phyloP scores from a whole-genome alignment of 2,329 filamentous ascomycete species.

The Ceratocystis colombiana region DNA sequence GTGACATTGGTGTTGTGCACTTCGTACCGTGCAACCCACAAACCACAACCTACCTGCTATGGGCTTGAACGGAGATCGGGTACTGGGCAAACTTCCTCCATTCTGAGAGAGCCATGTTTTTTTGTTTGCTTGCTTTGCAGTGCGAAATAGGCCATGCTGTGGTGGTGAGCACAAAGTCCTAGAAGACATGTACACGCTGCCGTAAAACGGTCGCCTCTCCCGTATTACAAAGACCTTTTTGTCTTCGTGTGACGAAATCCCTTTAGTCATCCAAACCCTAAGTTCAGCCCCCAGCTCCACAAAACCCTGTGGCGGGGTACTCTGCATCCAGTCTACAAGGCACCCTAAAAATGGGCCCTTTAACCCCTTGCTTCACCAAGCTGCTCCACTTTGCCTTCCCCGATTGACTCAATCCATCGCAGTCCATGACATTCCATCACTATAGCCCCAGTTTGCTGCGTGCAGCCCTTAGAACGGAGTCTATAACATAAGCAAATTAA shows the following conservation, averaged over 20 bases:
- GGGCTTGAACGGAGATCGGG: background rate
- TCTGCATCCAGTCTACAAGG: background rate
- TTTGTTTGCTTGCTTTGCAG: background rate
- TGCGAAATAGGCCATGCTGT: background rate
- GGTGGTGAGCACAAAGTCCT: background rate
- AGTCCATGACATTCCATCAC: constrained; percentile 24
- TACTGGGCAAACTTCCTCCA: background rate
- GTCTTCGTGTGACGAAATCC: background rate
- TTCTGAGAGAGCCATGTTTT: background rate
- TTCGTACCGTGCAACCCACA: background rate
- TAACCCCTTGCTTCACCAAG: background rate
- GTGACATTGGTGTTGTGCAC: background rate
- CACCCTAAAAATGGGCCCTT: background rate
- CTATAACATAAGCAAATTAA: constrained; percentile 17
- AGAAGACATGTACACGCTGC: background rate
- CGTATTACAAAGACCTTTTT: background rate
- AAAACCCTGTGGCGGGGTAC: constrained; percentile 9
- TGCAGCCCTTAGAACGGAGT: constrained; percentile 3
- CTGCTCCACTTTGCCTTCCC: constrained; percentile 23
- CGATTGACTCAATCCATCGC: constrained; percentile 25
- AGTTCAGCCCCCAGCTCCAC: background rate
- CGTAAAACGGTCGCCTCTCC: background rate
- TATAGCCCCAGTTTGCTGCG: constrained; percentile 7
- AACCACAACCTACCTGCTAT: background rate
- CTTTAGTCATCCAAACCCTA: background rate